Base-by-base conservation (phyloP, 805 yeast genomes). In the Kodamaea sagamina region DNA sequence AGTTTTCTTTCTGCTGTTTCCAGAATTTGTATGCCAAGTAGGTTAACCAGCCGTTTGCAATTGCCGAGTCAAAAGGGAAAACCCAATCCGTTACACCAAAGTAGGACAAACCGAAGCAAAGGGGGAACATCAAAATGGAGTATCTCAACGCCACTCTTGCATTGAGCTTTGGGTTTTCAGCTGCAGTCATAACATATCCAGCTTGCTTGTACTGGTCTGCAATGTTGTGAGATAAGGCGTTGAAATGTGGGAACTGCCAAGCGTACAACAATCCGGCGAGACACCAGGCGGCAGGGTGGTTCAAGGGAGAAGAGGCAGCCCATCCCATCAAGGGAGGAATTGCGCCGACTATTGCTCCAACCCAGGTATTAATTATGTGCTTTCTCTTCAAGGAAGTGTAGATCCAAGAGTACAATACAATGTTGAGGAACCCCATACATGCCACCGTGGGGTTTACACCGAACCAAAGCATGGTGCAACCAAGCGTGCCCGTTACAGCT, bases 261-360 rank as follows among this genome's bases (percentile, higher is more conserved):
- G 97, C 96, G 59, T 86, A 93, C 29, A 93, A 68, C 41, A 93
- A 67, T 0, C 85, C 88, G 1, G 97, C 97, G 17, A 93, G 69
- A 58, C 90, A 81, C 98, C 98, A 92, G 3, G 95, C 95, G 6
- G 93, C 97, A 0, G 98, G 97, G 49, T 89, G 87, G 2, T 75
- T 52, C 27, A 90, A 65, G 0, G 89, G 78, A 3, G 88, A 80
- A 9, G 96, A 86, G 1, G 75, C 74, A 2, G 96, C 97, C 99
- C 99, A 93, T 2, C 99, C 99, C 99, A 93, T 93, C 39, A 93
- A 74, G 15, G 99, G 99, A 0, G 99, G 99, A 36, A 93, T 86
- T 0, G 97, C 99, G 3, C 99, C 99, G 3, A 93, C 99, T n/a
- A 93, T 62, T 0, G 99, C 99, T 13, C 99, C 99, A 2, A 93